Base-by-base conservation (phyloP, 2,329 filamentous ascomycete species). In the Apiospora koreana region DNA sequence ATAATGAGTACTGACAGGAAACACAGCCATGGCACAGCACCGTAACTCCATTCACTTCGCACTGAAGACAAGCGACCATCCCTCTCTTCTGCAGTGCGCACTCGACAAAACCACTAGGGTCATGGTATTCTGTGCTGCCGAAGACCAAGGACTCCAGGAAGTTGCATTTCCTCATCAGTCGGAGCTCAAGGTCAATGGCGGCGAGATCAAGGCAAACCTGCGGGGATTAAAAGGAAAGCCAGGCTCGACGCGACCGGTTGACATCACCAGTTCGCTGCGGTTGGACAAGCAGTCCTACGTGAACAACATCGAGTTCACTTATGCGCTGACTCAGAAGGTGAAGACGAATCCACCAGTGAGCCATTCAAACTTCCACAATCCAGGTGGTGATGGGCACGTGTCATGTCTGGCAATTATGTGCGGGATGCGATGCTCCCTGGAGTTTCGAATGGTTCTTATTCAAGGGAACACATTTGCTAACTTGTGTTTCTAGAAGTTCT, bases 161-260 rank as follows among this genome's bases (percentile, higher is more conserved):
- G 91, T 99, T 69, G 85, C 93, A 0, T 99, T 99, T 74, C 96
- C 96, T 1, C 91, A 95, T 75, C 94, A 98, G 81, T 93, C 96
- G 42, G 96, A 99, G 79, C 87, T 99, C 70, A 95, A 94, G 79
- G 89, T 97, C 69, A 99, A 99, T 76, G 88, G 90, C 12, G 92
- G 92, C 43, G 94, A 98, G 70, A 88, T 98, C 74, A 96, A 95
- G 80, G 92, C 93, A n/a, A 99, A 98, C 79, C 87, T 97, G 74
- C 93, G 96, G 75, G 96, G 96, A 5, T 82, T 99, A 72, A 99
- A 99, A 82, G 98, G 97, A 80, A 97, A 96, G 80, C 94, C 95
- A 8, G 96, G 96, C 28, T 97, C 96, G 62, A 99, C 96, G 50
- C 91, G 94, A 76, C 96, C 96, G 9, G 94, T 94, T 65, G 96